Conservation (phyloP, 805 yeast genomes). For the Millerago galiae region DNA sequence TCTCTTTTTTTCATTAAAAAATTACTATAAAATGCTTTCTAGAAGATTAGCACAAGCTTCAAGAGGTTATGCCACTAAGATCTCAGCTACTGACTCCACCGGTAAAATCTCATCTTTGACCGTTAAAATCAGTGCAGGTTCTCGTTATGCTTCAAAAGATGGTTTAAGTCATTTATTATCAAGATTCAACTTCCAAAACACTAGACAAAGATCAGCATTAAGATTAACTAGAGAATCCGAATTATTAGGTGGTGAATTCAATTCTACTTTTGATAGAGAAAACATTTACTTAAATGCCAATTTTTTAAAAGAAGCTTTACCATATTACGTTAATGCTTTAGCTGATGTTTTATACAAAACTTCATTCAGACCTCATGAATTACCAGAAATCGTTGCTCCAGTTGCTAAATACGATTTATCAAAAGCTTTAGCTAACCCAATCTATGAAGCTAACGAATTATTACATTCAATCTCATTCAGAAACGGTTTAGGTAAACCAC, state of each 20-base stretch:
- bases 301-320: conserved; percentile 83
- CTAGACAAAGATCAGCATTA: conserved; percentile 76
- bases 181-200: conserved; percentile 78
- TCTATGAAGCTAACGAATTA: conserved; percentile 63
- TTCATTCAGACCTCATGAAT: conserved; percentile 76
- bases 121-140: conserved; percentile 81
- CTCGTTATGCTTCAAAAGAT: conserved; percentile 60
- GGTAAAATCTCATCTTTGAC: conserved; percentile 70
- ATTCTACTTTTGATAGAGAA: conserved; percentile 74
- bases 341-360: conserved; percentile 69
- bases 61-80: conserved; percentile 35
- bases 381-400: conserved; percentile 76
- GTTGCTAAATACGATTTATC: conserved; percentile 59
- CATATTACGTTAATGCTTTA: conserved; percentile 82
- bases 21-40: conserved; percentile 15
- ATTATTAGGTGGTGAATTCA: conserved; percentile 79
- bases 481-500: conserved; percentile 80
- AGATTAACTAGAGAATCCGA: conserved; percentile 94
- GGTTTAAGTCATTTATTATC: conserved; percentile 85
- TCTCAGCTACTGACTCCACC: conserved; percentile 47
- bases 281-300: conserved; percentile 70
- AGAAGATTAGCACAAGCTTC: conserved; percentile 23
- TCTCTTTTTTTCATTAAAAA: background rate
- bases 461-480: conserved; percentile 80
- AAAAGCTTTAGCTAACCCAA: conserved; percentile 45